These are phyloP conservation scores for Fusarium odoratissimum DNA, from an alignment of 2,329 filamentous ascomycete genomes.

Conservation along the genomic window DNA sequence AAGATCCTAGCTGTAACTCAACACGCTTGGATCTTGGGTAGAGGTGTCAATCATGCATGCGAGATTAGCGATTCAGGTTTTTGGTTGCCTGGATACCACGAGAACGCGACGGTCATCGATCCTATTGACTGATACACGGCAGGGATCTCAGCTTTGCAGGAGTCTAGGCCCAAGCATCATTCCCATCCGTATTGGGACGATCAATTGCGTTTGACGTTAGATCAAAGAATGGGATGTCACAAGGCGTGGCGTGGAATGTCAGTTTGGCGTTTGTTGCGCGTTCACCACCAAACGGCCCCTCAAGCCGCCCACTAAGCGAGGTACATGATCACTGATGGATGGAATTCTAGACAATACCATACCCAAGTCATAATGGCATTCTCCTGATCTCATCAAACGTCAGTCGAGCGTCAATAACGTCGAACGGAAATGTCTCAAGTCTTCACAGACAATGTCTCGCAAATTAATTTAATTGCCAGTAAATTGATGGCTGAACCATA, in stretches of 20 bases:
- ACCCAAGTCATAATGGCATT: neutral
- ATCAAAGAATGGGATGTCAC: neutral
- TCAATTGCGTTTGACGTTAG: neutral
- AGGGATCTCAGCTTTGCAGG: neutral
- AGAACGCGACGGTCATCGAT: neutral
- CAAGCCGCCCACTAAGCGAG: neutral
- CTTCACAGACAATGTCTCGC: neutral
- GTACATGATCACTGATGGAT: neutral
- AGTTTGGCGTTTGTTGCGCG: neutral
- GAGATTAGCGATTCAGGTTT: neutral
- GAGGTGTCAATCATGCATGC: neutral
- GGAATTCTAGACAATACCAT: neutral
- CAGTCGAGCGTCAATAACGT: fast-evolving
- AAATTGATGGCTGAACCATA: neutral
- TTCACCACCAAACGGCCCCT: neutral
- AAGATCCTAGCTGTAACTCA: neutral
- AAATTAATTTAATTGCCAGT: neutral
- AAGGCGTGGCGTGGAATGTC: neutral
- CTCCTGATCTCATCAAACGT: neutral
- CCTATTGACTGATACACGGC: neutral
- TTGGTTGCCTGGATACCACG: neutral
- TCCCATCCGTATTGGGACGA: neutral
- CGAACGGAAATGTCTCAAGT: neutral
- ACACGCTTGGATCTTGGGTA: neutral
- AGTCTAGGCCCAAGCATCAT: neutral